A percentile compares a stretch with the other conserved stretches of the same genome.
Evolutionary conservation across 805 yeast species (phyloP).

Genomic region (Saturnispora hagleri): DNA sequence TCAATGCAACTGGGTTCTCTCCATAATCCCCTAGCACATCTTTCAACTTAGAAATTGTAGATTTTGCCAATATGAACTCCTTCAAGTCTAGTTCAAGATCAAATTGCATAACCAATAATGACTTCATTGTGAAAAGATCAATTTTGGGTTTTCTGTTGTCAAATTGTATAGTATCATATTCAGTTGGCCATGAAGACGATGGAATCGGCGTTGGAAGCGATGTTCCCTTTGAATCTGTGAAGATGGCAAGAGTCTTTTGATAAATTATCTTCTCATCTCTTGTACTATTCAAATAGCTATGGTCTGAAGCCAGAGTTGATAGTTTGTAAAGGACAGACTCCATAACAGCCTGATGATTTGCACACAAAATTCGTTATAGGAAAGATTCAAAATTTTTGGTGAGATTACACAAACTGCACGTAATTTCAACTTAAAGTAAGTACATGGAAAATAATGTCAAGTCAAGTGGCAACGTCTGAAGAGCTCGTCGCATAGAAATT

Average conservation of each 20-base stretch:
- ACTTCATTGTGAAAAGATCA: neutral
- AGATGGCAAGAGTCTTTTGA: neutral
- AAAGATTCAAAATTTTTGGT: neutral
- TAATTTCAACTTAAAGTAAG: too few relatives aligned
- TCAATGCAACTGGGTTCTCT: constrained; percentile 5
- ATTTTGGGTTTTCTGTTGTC: neutral
- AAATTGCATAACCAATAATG: constrained; percentile 9
- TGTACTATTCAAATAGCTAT: neutral
- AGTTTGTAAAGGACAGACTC: constrained; percentile 1
- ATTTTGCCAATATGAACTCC: constrained; percentile 9
- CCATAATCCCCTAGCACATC: constrained; percentile 9
- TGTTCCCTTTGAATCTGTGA: constrained; percentile 3
- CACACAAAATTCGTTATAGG: too few relatives aligned
- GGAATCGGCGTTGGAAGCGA: neutral
- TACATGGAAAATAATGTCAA: too few relatives aligned
- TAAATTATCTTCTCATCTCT: neutral
- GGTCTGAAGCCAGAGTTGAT: constrained; percentile 1
- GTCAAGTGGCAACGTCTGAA: too few relatives aligned
- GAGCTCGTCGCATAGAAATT: too few relatives aligned
- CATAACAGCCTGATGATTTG: neutral
- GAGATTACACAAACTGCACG: neutral
- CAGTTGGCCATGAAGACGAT: neutral
- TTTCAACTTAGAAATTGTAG: constrained; percentile 9
- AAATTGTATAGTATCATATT: neutral
- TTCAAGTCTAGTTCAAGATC: constrained; percentile 10